Conservation (phyloP, 768 basidiomycete genomes). For the Suillus weaverae region DNA sequence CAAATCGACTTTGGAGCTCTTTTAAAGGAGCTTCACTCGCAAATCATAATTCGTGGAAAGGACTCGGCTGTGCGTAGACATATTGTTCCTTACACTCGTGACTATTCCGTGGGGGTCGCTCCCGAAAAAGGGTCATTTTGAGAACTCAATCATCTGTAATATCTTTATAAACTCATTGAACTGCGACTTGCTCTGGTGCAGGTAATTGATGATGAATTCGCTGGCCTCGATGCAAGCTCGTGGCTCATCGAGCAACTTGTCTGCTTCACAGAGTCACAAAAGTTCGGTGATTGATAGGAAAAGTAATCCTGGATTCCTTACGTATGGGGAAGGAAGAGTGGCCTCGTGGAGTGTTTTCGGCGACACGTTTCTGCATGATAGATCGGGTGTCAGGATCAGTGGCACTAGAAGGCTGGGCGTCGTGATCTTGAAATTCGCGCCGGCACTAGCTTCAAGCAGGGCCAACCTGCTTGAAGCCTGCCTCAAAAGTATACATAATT, state of each 20-base stretch:
- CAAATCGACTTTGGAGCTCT: neutral
- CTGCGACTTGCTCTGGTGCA: neutral
- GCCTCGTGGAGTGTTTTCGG: neutral
- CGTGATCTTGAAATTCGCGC: neutral
- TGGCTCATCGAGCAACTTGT: neutral
- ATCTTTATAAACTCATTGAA: neutral
- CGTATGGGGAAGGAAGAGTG: neutral
- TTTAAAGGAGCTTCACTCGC: neutral
- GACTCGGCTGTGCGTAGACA: neutral
- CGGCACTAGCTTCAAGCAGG: too few relatives aligned
- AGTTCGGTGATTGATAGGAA: neutral
- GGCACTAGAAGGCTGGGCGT: neutral
- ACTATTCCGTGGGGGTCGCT: neutral
- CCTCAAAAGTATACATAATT: neutral
- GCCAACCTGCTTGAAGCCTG: neutral
- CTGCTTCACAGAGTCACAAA: neutral
- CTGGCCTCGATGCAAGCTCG: neutral
- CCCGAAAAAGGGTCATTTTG: neutral
- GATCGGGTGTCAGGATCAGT: neutral
- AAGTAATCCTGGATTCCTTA: neutral
- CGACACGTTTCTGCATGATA: neutral
- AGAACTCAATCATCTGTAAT: neutral
- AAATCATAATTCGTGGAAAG: neutral
- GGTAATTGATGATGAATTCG: neutral
- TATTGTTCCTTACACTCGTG: neutral